Evolutionary conservation across 2,329 filamentous ascomycete species (phyloP), one percentile per base, ranked within the genome.

Genomic region (Pseudogymnoascus sp.): DNA sequence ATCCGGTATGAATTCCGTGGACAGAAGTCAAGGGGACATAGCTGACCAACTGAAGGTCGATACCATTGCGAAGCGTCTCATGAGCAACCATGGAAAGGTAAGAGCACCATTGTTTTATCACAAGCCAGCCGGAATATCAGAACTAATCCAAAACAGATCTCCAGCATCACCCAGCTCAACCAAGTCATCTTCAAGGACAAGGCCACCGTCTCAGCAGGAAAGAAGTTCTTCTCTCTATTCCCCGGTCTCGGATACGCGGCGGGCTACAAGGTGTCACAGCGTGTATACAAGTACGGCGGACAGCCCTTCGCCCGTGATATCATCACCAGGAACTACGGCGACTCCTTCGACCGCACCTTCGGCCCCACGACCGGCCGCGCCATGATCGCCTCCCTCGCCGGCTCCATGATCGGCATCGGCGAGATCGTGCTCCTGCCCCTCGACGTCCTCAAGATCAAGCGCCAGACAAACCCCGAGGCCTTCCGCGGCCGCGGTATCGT

Each of bases 401-500:
- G 95, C 67, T 93, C 90, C 79, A 75, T 99, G 72, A 96, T 99
- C 73, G 95, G 95, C 72, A 96, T 99, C 71, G 95, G 95, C 74
- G 95, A 99, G 81, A 96, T 99, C 68, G 85, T 99, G 64, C 85
- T 99, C 31, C 85, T 99, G 41, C 95, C 95, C 43, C 86, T 99
- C 65, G 95, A 99, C 71, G 93, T 99, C 40, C 85, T 99, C 67
- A 99, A 99, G 85, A 99, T 99, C 81, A 99, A 99, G 85, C 88
- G 95, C 72, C 95, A 99, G 81, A 99, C 95, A 69, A 99, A 99
- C 82, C 95, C 95, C 41, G 95, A 98, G 74, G 93, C 95, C 37
- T 99, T 99, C 87, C 87, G 92, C 69, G 93, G 93, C 70, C 90
- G 95, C 72, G 95, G 95, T 66, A 83, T 99, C 65, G 80, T 98